Evolutionary conservation across 495 filamentous ascomycete genomes (phyloP).

Genomic region (Penicillium paxilli): DNA sequence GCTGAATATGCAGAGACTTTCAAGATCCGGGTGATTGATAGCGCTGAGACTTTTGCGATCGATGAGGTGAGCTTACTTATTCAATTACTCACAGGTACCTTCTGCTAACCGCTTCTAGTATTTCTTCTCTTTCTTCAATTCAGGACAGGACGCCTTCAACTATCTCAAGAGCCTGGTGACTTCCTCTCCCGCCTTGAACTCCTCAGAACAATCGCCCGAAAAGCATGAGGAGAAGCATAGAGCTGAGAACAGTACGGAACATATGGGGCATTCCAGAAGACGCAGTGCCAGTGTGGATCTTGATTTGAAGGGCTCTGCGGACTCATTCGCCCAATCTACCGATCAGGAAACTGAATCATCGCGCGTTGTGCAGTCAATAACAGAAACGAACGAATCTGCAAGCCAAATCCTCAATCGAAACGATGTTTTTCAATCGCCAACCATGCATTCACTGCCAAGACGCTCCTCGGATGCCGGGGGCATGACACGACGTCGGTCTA

Average conservation of each 20-base stretch:
- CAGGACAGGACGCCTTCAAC: conserved; percentile 80
- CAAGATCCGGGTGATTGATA: conserved; percentile 89
- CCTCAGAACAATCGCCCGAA: conserved; percentile 5
- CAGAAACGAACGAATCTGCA: conserved; percentile 74
- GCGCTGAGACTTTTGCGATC: conserved; percentile 88
- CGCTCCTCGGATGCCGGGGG: conserved; percentile 28
- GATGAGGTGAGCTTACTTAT: conserved; percentile 69
- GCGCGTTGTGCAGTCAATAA: conserved; percentile 66
- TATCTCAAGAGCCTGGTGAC: conserved; percentile 75
- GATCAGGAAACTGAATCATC: conserved; percentile 70
- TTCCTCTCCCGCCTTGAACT: conserved; percentile 53
- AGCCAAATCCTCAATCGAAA: conserved; percentile 87
- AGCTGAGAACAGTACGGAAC: conserved; percentile 16
- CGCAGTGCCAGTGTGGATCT: conserved; percentile 61
- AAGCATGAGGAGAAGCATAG: not conserved
- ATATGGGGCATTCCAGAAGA: conserved; percentile 19
- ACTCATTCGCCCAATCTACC: conserved; percentile 73
- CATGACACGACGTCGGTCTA: conserved; percentile 34
- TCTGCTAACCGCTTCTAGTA: conserved; percentile 56
- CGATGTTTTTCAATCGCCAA: conserved; percentile 87
- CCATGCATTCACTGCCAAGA: conserved; percentile 52
- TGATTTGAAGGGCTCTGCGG: conserved; percentile 65
- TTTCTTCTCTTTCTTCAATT: conserved; percentile 93
- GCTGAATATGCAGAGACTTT: conserved; percentile 92
- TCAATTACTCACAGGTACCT: not conserved